Base-by-base conservation (phyloP, 2,329 filamentous ascomycete species). In the Tolypocladium guangdongense region DNA sequence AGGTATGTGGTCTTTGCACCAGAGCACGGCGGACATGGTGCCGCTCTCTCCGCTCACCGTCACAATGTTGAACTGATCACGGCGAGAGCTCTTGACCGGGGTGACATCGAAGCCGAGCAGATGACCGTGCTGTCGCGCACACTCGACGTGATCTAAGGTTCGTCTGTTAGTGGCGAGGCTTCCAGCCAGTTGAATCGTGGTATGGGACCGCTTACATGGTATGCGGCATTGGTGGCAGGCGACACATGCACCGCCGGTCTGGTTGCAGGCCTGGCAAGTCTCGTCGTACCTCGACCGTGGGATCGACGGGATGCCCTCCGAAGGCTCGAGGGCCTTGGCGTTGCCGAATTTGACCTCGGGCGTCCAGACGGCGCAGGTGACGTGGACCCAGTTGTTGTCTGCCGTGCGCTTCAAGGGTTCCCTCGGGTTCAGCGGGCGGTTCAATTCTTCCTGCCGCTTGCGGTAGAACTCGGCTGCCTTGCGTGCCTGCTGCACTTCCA, bases 301-400 rank as follows among this genome's bases (percentile, higher is more conserved):
- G 55, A 99, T 91, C 7, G 87, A 85, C 4, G 88, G 87, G 58
- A 99, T 90, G 22, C 92, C 92, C 71, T 99, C 93, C 2, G 88
- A 90, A 35, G 90, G 86, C 60, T 90, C 87, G 36, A 99, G 74
- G 20, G 87, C 83, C 63, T 85, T 84, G 20, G 90, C 87, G 62
- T 88, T 88, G 57, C 88, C 91, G 68, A 96, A 99, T 64, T 91
- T 93, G 62, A 96, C 86, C 69, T 99, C 93, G 0, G 90, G 84
- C 12, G 87, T 91, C 84, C 89, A 97, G 20, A 96, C 77, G 1
- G 93, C 91, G 65, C 93, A 99, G 38, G 87, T 86, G 32, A 97
- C 90, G 66, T 99, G 93, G 18, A 96, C 89, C 93, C 93, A 99
- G 64, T 97, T 97, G 71, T 97, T 97, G 66, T 95, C 90, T 4